Evolutionary conservation across 352 stramenopile genomes (phyloP).

Genomic region (Phytopythium montanum): DNA sequence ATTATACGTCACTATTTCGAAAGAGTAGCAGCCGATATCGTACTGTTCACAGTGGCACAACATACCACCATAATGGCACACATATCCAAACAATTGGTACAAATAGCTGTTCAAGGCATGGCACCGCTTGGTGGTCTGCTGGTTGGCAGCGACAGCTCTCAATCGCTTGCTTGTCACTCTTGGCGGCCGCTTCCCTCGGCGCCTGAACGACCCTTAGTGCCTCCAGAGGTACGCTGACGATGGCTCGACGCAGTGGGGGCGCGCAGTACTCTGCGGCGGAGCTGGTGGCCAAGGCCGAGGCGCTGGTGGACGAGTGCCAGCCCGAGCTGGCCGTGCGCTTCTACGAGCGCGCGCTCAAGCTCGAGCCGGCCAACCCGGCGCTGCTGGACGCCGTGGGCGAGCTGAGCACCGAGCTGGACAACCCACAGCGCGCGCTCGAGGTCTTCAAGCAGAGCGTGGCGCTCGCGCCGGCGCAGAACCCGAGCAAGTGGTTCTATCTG

Average conservation of each 20-base stretch:
- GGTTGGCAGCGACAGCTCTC: slow-evolving; percentile 1
- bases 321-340: slow-evolving; percentile 82
- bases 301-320: slow-evolving; percentile 81
- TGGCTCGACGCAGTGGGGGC: slow-evolving; percentile 19
- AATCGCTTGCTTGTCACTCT: not conserved
- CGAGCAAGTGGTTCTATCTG: slow-evolving; percentile 84
- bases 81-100: not conserved
- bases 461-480: slow-evolving; percentile 65
- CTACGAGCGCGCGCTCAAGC: slow-evolving; percentile 70
- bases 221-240: not conserved
- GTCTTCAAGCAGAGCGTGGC: slow-evolving; percentile 72
- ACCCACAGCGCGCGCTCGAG: slow-evolving; percentile 66
- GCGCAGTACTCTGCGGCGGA: slow-evolving; percentile 56
- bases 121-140: not conserved
- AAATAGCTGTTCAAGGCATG: not conserved
- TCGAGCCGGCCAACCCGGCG: slow-evolving; percentile 63
- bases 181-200: not conserved
- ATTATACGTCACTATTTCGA: not conserved
- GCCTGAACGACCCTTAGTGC: not conserved
- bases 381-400: slow-evolving; percentile 80
- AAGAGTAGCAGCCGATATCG: not conserved
- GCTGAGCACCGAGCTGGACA: slow-evolving; percentile 78
- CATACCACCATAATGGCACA: not conserved
- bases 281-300: slow-evolving; percentile 80
- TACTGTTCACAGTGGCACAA: too few relatives aligned